Base-by-base conservation (phyloP, 768 basidiomycete genomes). In the Mycena leptocephala region DNA sequence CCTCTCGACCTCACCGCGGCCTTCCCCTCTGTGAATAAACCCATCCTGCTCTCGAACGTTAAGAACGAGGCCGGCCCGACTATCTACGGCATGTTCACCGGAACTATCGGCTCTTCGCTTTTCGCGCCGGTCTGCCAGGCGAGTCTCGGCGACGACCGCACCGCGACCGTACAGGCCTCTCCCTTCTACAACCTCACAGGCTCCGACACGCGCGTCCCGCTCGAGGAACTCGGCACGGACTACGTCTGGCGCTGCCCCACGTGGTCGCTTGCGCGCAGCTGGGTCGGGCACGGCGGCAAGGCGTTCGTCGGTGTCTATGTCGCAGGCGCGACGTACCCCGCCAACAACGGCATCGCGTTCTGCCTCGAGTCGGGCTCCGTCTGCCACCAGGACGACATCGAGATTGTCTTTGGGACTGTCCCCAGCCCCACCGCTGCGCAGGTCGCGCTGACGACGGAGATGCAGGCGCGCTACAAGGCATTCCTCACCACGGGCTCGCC, bases 371-470 rank as follows among this genome's bases (percentile, higher is more conserved):
- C 86, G 35, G 93, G 92, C 41, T 83, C 85, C 37, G 92, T 95
- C 46, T 96, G 95, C 84, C 95, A 95, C 82, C 90, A 95, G 82
- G 95, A 96, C 81, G 95, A 96, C 80, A 96, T 96, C 74, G 85
- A 93, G 86, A 92, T 95, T 81, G 90, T 96, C 86, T 89, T 89
- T 78, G 94, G 93, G 68, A 94, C 94, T 0, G 90, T 88, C 35
- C 80, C 88, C 14, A 90, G 84, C 80, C 92, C 94, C 16, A 90
- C 85, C 28, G 35, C 88, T 4, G 90, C 87, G 5, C 94, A 95
- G 83, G 82, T 89, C 11, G 86, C 90, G 11, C 88, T 96, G 58
- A 89, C 88, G 51, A 84, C 82, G n/a, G 91, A 96, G 81, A 90
- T 95, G 80, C 93, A 95, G 81, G 85, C 87, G 24, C 90, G 94